phyloP scores from a whole-genome alignment of 2,329 filamentous ascomycete species.

The Fusarium sp. region DNA sequence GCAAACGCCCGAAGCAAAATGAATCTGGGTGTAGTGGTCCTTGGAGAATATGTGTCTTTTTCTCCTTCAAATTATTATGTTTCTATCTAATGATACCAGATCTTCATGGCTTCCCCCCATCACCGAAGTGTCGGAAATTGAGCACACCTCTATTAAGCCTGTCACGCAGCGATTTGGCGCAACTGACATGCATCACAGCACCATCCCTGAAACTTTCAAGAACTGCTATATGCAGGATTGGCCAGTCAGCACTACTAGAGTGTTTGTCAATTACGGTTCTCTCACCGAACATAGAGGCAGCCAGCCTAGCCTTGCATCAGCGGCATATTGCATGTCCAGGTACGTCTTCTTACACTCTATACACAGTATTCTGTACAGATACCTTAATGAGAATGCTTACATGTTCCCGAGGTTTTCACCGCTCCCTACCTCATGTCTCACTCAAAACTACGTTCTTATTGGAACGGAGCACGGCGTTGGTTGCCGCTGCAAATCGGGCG shows the following conservation, averaged over 20 bases:
- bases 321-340: conserved; percentile 8
- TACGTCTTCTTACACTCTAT: conserved; percentile 16
- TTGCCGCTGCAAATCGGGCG: conserved; percentile 27
- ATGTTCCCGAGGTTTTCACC: conserved; percentile 34
- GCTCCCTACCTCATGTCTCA: conserved; percentile 34
- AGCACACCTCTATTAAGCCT: conserved; percentile 31
- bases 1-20: not conserved
- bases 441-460: conserved; percentile 11
- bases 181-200: conserved; percentile 32
- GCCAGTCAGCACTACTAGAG: conserved; percentile 17
- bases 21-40: not conserved
- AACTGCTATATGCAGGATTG: conserved; percentile 1
- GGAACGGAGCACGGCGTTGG: conserved; percentile 33
- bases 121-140: conserved; percentile 42
- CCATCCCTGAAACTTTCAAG: conserved; percentile 19
- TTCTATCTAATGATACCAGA: conserved; percentile 24
- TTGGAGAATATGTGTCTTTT: not conserved
- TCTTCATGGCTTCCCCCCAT: conserved; percentile 38
- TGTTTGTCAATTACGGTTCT: conserved; percentile 5
- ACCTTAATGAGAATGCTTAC: conserved; percentile 29
- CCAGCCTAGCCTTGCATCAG: conserved; percentile 36
- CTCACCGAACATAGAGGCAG: conserved; percentile 39
- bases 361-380: conserved; percentile 28
- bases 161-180: conserved; percentile 25
- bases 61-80: conserved; percentile 6